phyloP scores from a whole-genome alignment of 805 yeast genomes.

The Dipodascus geniculatus region DNA sequence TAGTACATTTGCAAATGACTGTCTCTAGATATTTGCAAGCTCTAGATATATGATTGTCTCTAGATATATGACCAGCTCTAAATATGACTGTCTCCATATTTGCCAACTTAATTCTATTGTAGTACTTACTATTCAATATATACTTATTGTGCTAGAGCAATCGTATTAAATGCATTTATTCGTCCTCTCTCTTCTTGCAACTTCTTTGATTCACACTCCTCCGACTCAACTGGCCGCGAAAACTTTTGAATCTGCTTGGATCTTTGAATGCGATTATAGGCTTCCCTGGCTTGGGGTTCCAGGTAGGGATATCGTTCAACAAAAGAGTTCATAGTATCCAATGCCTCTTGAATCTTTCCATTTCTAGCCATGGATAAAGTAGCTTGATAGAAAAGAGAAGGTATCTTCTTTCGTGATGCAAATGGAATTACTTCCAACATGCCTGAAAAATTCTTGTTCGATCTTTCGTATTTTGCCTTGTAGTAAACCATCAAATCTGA shows the following conservation, averaged over 20 bases:
- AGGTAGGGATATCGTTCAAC: not conserved
- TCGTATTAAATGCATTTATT: not conserved
- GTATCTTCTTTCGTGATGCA: not conserved
- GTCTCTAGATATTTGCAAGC: too few species aligned
- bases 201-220: not conserved
- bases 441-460: not conserved
- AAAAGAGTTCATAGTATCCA: not conserved
- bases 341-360: not conserved
- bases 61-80: too few species aligned
- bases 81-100: too few species aligned
- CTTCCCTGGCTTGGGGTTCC: not conserved
- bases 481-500: not conserved
- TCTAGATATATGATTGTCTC: too few species aligned
- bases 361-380: not conserved
- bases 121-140: too few species aligned
- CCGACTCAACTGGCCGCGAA: not conserved
- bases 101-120: too few species aligned
- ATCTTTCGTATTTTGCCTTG: conserved; percentile 1
- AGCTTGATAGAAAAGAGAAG: not conserved
- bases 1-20: too few species aligned
- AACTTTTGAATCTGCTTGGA: not conserved
- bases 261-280: not conserved
- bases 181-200: not conserved
- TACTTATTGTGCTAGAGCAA: not conserved
- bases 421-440: not conserved